Conservation (phyloP, 2,329 filamentous ascomycete species). For the Raffaelea albimanens region DNA sequence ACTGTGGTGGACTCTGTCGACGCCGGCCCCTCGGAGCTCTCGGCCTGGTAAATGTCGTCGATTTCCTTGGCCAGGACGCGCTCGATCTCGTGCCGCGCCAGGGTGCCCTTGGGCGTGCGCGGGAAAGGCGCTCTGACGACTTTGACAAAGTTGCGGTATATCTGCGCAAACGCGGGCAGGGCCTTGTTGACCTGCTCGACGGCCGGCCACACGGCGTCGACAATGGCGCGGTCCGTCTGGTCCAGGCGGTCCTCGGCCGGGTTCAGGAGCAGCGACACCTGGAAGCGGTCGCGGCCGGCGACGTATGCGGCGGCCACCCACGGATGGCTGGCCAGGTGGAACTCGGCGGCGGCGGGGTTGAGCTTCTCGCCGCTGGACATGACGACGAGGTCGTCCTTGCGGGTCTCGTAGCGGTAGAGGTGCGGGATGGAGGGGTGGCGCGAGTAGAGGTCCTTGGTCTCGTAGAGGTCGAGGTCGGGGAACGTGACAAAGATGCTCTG, state of each 20-base stretch:
- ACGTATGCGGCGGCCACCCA: not conserved
- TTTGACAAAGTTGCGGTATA: not conserved
- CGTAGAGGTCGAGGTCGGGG: conserved; percentile 28
- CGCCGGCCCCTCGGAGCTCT: too few species aligned
- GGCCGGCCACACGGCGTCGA: not conserved
- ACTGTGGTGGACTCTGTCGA: too few species aligned
- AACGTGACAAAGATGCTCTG: conserved; percentile 31
- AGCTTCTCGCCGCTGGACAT: conserved; percentile 42
- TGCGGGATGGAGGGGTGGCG: conserved; percentile 26
- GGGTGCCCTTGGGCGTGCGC: not conserved
- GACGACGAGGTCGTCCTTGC: conserved; percentile 37
- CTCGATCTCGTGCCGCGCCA: not conserved
- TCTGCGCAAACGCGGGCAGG: not conserved
- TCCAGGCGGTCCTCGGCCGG: not conserved
- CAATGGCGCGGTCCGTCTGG: not conserved
- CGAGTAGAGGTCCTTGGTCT: conserved; percentile 33
- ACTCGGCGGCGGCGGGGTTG: conserved; percentile 25
- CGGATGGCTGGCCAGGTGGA: not conserved
- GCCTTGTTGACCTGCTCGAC: not conserved
- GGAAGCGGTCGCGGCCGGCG: not conserved
- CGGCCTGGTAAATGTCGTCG: not conserved
- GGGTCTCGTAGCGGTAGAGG: conserved; percentile 24
- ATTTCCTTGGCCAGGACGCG: not conserved
- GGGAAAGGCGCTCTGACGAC: not conserved
- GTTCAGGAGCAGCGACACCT: not conserved